These are phyloP conservation scores for Mortierella sp. DNA, from an alignment of 371 early-diverging fungal species.

Conservation along the genomic window DNA sequence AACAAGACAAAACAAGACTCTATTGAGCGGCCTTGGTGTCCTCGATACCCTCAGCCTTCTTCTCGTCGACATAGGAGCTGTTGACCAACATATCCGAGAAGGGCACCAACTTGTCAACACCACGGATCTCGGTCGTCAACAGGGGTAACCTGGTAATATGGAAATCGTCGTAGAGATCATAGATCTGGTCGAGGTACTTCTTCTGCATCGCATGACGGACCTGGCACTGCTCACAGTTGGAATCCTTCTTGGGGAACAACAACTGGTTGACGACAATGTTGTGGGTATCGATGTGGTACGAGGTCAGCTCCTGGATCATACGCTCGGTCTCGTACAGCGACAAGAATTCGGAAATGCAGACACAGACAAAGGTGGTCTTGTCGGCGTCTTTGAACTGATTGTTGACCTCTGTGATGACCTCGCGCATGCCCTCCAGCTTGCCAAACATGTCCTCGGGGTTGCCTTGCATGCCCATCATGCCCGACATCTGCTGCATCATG, in stretches of 20 bases:
- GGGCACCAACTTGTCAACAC: slow-evolving; percentile 90
- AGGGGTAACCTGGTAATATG: slow-evolving; percentile 91
- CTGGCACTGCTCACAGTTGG: slow-evolving; percentile 95
- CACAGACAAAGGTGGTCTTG: slow-evolving; percentile 98
- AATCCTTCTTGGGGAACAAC: slow-evolving; percentile 92
- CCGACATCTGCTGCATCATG: slow-evolving; percentile 96
- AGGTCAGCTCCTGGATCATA: slow-evolving; percentile 98
- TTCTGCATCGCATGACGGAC: slow-evolving; percentile 98
- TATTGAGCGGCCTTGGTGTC: slow-evolving; percentile 27
- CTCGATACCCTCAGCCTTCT: slow-evolving; percentile 43
- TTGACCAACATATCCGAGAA: slow-evolving; percentile 94
- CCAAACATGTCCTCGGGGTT: slow-evolving; percentile 96
- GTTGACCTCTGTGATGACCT: slow-evolving; percentile 96
- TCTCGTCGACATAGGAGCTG: slow-evolving; percentile 68
- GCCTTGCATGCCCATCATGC: slow-evolving; percentile 95
- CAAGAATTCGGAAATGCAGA: slow-evolving; percentile 98
- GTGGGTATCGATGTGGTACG: slow-evolving; percentile 98
- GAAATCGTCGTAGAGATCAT: slow-evolving; percentile 98
- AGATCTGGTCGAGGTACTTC: slow-evolving; percentile 98
- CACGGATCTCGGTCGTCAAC: slow-evolving; percentile 96
- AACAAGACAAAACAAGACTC: neutral
- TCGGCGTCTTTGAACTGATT: slow-evolving; percentile 97
- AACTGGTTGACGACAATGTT: slow-evolving; percentile 99
- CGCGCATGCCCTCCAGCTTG: slow-evolving; percentile 95
- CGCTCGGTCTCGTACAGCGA: slow-evolving; percentile 99